Conservation (phyloP, 1,284 basidiomycete genomes). For the Cryptococcus sp. region DNA sequence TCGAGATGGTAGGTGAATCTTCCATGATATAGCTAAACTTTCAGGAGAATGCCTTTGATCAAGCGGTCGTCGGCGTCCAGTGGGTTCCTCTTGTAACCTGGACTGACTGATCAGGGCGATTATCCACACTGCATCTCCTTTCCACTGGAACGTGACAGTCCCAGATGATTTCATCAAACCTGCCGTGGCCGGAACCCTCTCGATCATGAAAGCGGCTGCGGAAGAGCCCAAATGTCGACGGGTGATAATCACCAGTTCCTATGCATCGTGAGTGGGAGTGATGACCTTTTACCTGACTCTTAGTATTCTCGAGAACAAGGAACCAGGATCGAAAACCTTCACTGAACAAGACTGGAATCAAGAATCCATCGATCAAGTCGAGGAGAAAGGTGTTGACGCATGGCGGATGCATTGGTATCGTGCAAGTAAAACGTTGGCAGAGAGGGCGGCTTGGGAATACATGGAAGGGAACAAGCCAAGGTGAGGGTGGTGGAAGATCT, state of each 20-base stretch:
- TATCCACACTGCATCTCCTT: constrained; percentile 25
- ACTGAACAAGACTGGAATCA: constrained; percentile 28
- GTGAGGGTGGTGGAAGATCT: constrained; percentile 1
- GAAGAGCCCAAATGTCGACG: constrained; percentile 36
- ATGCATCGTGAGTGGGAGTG: constrained; percentile 27
- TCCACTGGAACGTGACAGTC: constrained; percentile 23
- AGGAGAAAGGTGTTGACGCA: constrained; percentile 25
- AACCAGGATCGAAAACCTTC: constrained; percentile 18
- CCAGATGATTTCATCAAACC: constrained; percentile 47
- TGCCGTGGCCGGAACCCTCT: constrained; percentile 48
- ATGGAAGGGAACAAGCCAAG: constrained; percentile 28
- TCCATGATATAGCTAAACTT: not conserved
- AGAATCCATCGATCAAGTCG: constrained; percentile 18
- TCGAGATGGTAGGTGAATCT: constrained; percentile 45
- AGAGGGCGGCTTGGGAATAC: constrained; percentile 40
- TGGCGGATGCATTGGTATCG: constrained; percentile 32
- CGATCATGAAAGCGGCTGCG: constrained; percentile 34
- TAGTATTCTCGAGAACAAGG: constrained; percentile 21
- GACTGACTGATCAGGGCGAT: constrained; percentile 10
- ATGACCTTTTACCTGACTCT: not conserved
- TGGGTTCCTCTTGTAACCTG: constrained; percentile 23
- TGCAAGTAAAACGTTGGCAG: constrained; percentile 43
- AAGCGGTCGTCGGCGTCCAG: constrained; percentile 47
- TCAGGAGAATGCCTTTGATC: constrained; percentile 45
- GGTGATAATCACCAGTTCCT: constrained; percentile 49